Conservation (phyloP, 108 stramenopile genomes). For the Cafeteria roenbergensis region DNA sequence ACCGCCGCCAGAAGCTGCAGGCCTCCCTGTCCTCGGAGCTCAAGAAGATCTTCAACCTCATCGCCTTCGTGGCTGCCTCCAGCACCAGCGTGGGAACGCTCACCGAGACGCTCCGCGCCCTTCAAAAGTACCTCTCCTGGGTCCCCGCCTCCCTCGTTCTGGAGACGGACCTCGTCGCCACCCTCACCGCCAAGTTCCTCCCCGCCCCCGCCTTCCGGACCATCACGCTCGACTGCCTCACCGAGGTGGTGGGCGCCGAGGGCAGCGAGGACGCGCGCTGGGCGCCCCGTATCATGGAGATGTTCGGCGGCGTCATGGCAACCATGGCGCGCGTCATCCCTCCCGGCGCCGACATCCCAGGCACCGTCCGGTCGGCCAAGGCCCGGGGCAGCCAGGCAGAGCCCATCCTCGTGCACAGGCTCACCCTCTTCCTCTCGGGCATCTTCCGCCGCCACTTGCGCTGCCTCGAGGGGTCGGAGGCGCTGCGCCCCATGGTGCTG, state of each 20-base stretch:
- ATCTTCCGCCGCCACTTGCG: constrained; percentile 66
- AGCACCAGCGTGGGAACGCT: no score
- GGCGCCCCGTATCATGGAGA: constrained; percentile 60
- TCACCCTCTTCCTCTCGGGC: constrained; percentile 80
- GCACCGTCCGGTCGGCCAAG: constrained; percentile 56
- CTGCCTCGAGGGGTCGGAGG: constrained; percentile 67
- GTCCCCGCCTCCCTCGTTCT: constrained; percentile 94
- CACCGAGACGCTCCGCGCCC: constrained; percentile 62
- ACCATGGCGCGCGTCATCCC: constrained; percentile 60
- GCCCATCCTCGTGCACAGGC: constrained; percentile 74
- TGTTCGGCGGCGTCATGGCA: constrained; percentile 63
- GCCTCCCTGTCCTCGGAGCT: constrained; percentile 76
- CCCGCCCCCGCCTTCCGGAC: constrained; percentile 70
- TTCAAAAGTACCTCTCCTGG: constrained; percentile 92
- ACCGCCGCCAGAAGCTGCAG: constrained; percentile 39
- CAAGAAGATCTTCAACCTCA: constrained; percentile 80
- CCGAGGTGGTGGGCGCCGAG: constrained; percentile 86
- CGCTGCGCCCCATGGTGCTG: constrained; percentile 57
- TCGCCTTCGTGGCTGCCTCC: constrained; percentile 78
- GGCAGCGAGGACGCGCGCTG: constrained; percentile 78
- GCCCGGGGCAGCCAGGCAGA: constrained; percentile 79
- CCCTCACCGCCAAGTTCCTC: constrained; percentile 81
- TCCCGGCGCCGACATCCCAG: constrained; percentile 63
- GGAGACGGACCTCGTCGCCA: constrained; percentile 74
- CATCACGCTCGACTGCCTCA: constrained; percentile 83